phyloP scores from a whole-genome alignment of 2,329 filamentous ascomycete species.

The Xylariaceae sp. region DNA sequence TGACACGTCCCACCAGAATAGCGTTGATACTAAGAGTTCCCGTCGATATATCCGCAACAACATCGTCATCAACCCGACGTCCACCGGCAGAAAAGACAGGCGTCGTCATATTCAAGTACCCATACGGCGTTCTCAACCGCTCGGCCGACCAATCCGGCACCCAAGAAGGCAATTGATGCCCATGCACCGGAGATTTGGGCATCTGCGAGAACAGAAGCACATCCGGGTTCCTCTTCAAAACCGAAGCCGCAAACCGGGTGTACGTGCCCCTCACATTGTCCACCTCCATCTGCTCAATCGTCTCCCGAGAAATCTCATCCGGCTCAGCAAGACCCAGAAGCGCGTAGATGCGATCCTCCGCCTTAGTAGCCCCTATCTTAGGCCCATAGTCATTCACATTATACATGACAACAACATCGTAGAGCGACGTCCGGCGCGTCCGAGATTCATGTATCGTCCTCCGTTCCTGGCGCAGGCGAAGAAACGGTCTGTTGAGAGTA shows the following conservation, averaged over 20 bases:
- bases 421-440: conserved; percentile 18
- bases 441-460: conserved; percentile 28
- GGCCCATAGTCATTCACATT: conserved; percentile 26
- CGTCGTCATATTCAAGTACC: conserved; percentile 25
- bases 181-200: conserved; percentile 22
- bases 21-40: conserved; percentile 22
- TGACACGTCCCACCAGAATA: conserved; percentile 24
- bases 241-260: conserved; percentile 19
- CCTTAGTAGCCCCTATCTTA: conserved; percentile 29
- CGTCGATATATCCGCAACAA: conserved; percentile 6
- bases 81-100: conserved; percentile 29
- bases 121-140: conserved; percentile 24
- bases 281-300: conserved; percentile 11
- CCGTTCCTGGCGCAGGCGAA: conserved; percentile 32
- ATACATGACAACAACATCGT: conserved; percentile 32
- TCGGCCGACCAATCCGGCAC: conserved; percentile 34
- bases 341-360: conserved; percentile 34
- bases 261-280: conserved; percentile 9
- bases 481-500: conserved; percentile 20
- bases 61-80: not conserved
- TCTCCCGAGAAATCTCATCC: conserved; percentile 20
- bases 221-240: conserved; percentile 28
- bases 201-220: conserved; percentile 32
- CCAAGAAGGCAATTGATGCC: conserved; percentile 32
- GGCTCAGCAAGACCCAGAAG: conserved; percentile 31